A percentile compares a stretch with the other conserved stretches of the same genome.
Evolutionary conservation across 108 stramenopile genomes (phyloP).

Genomic region (Skeletonema potamos): DNA sequence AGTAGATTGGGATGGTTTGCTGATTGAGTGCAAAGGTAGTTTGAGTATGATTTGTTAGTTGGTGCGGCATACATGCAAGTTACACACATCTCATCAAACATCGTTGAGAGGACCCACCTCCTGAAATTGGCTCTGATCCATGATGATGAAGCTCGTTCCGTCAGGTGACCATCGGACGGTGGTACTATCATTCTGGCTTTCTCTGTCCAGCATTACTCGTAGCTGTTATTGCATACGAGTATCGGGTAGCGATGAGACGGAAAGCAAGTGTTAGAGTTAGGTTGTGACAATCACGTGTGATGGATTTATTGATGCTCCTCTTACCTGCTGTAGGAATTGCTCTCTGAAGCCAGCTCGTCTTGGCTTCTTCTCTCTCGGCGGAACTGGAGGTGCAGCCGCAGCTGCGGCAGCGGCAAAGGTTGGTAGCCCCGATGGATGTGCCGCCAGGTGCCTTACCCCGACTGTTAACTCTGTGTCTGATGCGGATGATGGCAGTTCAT

Average conservation of each 20-base stretch:
- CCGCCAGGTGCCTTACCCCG: no score
- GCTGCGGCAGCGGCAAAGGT: background rate
- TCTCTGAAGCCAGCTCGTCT: background rate
- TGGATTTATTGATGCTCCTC: background rate
- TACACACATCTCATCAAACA: background rate
- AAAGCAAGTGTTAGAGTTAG: no score
- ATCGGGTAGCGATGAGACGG: no score
- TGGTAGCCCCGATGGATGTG: background rate
- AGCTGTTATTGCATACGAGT: no score
- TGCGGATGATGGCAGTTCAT: no score
- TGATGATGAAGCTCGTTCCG: background rate
- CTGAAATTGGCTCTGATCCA: background rate
- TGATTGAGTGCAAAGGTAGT: background rate
- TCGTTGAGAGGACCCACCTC: background rate
- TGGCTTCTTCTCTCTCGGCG: background rate
- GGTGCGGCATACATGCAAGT: background rate
- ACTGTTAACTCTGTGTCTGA: no score
- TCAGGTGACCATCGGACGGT: background rate
- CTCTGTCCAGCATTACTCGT: background rate
- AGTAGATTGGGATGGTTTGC: background rate
- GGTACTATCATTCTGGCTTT: background rate
- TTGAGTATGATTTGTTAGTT: background rate
- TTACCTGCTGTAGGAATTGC: background rate
- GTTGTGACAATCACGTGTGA: no score
- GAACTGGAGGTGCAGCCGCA: background rate